Conservation (phyloP, 768 basidiomycete species). For the Auricularia sp. region DNA sequence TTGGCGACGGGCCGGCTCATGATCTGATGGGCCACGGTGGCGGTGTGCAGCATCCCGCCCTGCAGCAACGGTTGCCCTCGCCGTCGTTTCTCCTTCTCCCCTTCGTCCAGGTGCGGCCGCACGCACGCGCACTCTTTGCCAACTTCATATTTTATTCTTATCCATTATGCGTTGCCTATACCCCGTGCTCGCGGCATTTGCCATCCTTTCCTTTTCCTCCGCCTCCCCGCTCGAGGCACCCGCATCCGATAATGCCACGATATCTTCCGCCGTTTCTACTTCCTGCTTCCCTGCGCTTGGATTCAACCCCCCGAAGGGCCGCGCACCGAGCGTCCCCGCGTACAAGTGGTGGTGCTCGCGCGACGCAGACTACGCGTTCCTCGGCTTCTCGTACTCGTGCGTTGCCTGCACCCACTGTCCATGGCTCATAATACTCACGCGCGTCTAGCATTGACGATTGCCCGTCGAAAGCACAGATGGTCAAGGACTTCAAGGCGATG, state of each 20-base stretch:
- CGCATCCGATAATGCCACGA: too few species aligned
- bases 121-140: not conserved
- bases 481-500: conserved; percentile 50
- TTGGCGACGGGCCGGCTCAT: too few species aligned
- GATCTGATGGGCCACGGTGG: too few species aligned
- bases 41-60: too few species aligned
- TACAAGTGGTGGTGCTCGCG: conserved; percentile 43
- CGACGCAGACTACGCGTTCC: conserved; percentile 59
- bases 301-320: not conserved
- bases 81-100: not conserved
- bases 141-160: not conserved
- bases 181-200: not conserved
- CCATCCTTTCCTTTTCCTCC: not conserved
- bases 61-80: too few species aligned
- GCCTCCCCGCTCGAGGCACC: too few species aligned
- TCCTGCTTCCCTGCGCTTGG: not conserved
- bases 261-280: not conserved
- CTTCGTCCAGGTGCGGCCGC: not conserved
- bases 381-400: conserved; percentile 23
- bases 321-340: not conserved
- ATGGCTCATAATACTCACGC: conserved; percentile 1
- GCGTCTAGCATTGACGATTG: conserved; percentile 51
- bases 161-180: not conserved
- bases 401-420: not conserved
- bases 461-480: conserved; percentile 3